Evolutionary conservation across 306 rosid species (phyloP).

Genomic region (Dryas drummondii): DNA sequence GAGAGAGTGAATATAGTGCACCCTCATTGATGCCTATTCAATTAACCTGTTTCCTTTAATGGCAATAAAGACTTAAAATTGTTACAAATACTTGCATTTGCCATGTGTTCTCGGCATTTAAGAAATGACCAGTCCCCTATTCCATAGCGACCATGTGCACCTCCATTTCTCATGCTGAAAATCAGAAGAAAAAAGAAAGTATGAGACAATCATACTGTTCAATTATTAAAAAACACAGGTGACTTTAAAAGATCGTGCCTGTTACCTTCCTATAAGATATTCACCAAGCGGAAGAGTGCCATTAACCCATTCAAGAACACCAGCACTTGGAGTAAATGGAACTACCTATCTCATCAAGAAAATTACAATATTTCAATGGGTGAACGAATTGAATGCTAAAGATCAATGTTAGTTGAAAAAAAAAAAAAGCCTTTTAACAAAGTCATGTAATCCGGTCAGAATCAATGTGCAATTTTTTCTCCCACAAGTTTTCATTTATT

Average conservation of each 20-base stretch:
- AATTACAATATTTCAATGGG: not conserved
- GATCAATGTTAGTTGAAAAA: not conserved
- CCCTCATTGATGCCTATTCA: not conserved
- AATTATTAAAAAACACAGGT: slow-evolving; percentile 11
- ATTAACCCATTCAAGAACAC: slow-evolving; percentile 98
- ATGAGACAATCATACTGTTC: slow-evolving; percentile 13
- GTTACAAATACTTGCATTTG: slow-evolving; percentile 50
- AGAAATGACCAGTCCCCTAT: slow-evolving; percentile 75
- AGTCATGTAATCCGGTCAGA: not conserved
- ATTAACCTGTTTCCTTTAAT: not conserved
- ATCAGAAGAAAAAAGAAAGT: slow-evolving; percentile 1
- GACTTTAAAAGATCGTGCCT: slow-evolving; percentile 8
- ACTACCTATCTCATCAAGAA: slow-evolving; percentile 57
- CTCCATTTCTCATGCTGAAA: slow-evolving; percentile 74
- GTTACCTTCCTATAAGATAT: slow-evolving; percentile 87
- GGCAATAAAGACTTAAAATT: not conserved
- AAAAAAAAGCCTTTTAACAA: not conserved
- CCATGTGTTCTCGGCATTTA: slow-evolving; percentile 76
- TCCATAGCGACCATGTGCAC: slow-evolving; percentile 91
- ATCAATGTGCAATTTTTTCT: not conserved
- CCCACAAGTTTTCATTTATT: not conserved
- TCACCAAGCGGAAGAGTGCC: slow-evolving; percentile 96
- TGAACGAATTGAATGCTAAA: not conserved
- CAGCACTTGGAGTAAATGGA: slow-evolving; percentile 99
- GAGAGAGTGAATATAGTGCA: not conserved